Percentiles rank a stretch among this genome's conserved stretches.
These are phyloP conservation scores for Paraleonurus japonicus DNA, from an alignment of 257 asterid species.

Conservation along the genomic window DNA sequence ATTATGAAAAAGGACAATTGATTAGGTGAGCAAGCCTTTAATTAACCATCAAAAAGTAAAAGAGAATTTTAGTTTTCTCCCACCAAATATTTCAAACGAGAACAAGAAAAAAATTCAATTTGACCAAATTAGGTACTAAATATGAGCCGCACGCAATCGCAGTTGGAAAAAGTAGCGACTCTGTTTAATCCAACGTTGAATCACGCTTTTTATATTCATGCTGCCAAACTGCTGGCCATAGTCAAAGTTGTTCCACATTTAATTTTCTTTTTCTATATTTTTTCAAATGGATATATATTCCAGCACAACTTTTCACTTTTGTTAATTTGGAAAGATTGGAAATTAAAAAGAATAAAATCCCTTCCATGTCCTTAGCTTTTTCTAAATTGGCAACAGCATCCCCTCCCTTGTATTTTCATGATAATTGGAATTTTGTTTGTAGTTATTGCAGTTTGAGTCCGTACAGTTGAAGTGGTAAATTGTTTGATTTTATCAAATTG, in stretches of 20 bases:
- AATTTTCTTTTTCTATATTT: conserved; percentile 11
- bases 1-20: background rate
- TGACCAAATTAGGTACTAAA: conserved; percentile 30
- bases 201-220: background rate
- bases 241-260: conserved; percentile 23
- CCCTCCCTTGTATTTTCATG: background rate
- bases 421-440: background rate
- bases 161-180: conserved; percentile 1
- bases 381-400: background rate
- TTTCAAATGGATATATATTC: conserved; percentile 12
- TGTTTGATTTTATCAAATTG: no score
- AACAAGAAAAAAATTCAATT: background rate
- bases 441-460: no score
- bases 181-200: background rate
- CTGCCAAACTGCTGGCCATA: conserved; percentile 27
- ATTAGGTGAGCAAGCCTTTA: background rate
- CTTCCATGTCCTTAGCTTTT: conserved; percentile 4
- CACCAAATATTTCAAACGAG: conserved; percentile 2
- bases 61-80: background rate
- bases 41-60: background rate
- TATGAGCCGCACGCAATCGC: conserved; percentile 23
- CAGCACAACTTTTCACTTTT: conserved; percentile 28
- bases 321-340: background rate
- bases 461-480: no score
- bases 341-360: background rate